Conservation (phyloP, 805 yeast genomes). For the Wickerhamomyces ciferrii region DNA sequence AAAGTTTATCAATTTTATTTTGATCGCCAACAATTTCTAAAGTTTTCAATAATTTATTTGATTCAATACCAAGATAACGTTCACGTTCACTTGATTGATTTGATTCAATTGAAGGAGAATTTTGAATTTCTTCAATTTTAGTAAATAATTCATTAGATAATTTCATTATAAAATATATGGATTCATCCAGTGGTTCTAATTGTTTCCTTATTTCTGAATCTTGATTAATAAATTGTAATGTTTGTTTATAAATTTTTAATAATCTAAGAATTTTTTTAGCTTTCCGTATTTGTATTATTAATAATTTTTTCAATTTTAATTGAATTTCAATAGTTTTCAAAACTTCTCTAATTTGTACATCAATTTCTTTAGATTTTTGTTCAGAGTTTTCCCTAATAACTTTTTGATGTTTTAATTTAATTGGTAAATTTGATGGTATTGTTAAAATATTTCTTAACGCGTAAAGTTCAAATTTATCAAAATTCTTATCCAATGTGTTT, state of each 20-base stretch:
- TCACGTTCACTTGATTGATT: conserved; percentile 31
- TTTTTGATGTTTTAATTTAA: conserved; percentile 65
- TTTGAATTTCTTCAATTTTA: conserved; percentile 6
- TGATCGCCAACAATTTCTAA: conserved; percentile 18
- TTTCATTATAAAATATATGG: conserved; percentile 36
- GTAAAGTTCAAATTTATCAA: conserved; percentile 83
- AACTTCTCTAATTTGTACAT: conserved; percentile 26
- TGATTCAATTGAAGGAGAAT: conserved; percentile 1
- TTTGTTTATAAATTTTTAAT: conserved; percentile 26
- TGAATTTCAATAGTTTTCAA: conserved; percentile 37
- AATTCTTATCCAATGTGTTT: conserved; percentile 70
- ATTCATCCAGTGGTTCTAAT: conserved; percentile 42
- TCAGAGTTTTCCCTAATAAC: conserved; percentile 31
- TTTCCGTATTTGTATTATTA: conserved; percentile 34
- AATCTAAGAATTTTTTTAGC: conserved; percentile 30
- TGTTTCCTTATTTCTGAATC: conserved; percentile 22
- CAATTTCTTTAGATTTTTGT: conserved; percentile 19
- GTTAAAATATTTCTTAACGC: conserved; percentile 70
- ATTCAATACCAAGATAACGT: conserved; percentile 33
- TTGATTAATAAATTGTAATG: conserved; percentile 23
- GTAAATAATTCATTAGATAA: conserved; percentile 31
- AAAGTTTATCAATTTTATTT: conserved; percentile 14
- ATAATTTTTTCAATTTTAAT: conserved; percentile 33
- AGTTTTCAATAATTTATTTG: conserved; percentile 25
- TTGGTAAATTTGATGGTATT: conserved; percentile 68